Conservation (phyloP, 805 yeast genomes). For the Saccharomycopsis vini region DNA sequence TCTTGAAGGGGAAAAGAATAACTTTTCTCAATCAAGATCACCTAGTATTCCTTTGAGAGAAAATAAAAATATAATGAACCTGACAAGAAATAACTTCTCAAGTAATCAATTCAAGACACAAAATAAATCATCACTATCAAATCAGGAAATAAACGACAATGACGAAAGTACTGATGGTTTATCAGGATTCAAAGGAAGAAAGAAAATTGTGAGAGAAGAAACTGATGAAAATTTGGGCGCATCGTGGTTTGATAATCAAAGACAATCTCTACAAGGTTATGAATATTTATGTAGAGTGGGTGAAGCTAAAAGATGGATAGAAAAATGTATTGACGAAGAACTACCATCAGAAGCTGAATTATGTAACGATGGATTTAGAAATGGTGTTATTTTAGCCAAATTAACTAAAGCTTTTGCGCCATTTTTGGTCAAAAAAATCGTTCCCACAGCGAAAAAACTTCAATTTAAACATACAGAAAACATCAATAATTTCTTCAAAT, state of each 20-base stretch:
- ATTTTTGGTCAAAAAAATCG: constrained; percentile 42
- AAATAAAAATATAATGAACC: constrained; percentile 7
- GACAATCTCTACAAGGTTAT: constrained; percentile 36
- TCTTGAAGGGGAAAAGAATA: background rate
- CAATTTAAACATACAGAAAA: constrained; percentile 91
- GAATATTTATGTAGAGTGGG: constrained; percentile 74
- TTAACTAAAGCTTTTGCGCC: constrained; percentile 68
- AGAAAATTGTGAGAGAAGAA: constrained; percentile 10
- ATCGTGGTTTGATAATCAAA: constrained; percentile 15
- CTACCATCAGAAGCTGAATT: constrained; percentile 51
- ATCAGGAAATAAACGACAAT: background rate
- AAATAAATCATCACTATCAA: background rate
- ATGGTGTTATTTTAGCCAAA: constrained; percentile 82
- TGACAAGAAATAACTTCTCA: background rate
- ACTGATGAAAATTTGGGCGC: constrained; percentile 11
- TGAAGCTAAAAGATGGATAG: constrained; percentile 80
- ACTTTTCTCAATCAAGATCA: background rate
- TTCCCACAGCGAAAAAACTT: constrained; percentile 50
- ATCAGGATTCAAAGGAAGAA: constrained; percentile 11
- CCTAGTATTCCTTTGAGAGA: constrained; percentile 6
- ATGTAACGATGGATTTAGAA: constrained; percentile 54
- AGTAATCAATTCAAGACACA: background rate
- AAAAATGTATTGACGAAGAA: constrained; percentile 46
- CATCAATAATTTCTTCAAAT: constrained; percentile 70
- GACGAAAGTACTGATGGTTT: background rate